These are phyloP conservation scores for Colletotrichum higginsianum DNA, from an alignment of 2,329 filamentous ascomycete genomes.

Conservation along the genomic window DNA sequence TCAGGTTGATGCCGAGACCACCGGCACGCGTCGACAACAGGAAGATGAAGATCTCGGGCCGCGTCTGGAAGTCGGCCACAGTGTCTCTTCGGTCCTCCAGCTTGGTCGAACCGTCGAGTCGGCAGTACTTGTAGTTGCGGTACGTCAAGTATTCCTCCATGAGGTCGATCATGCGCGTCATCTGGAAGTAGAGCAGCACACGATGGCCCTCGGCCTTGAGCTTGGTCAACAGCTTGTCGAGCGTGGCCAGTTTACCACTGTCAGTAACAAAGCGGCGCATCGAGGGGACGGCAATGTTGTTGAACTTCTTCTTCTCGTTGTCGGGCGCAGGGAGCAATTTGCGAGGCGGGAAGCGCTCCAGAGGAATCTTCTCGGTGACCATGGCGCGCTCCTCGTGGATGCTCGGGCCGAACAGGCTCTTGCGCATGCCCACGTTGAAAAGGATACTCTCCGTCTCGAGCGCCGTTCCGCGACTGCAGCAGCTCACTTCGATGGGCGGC, in stretches of 20 bases:
- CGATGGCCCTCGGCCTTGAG: slow-evolving; percentile 95
- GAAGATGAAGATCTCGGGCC: slow-evolving; percentile 97
- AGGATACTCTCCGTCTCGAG: slow-evolving; percentile 80
- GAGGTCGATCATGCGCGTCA: slow-evolving; percentile 99
- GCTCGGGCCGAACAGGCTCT: slow-evolving; percentile 78
- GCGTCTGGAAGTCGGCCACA: slow-evolving; percentile 95
- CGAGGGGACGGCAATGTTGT: slow-evolving; percentile 91
- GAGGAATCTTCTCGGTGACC: slow-evolving; percentile 79
- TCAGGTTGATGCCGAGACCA: slow-evolving; percentile 98
- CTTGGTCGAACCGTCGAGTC: slow-evolving; percentile 96
- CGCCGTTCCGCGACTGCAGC: slow-evolving; percentile 75
- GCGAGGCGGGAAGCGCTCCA: slow-evolving; percentile 73
- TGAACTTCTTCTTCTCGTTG: slow-evolving; percentile 87
- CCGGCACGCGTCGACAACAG: slow-evolving; percentile 94
- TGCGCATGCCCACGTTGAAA: slow-evolving; percentile 85
- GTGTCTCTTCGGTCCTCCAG: slow-evolving; percentile 97
- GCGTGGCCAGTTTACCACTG: slow-evolving; percentile 93
- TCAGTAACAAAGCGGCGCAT: slow-evolving; percentile 99
- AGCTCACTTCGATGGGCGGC: slow-evolving; percentile 86
- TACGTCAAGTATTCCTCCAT: slow-evolving; percentile 99
- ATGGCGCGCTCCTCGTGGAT: slow-evolving; percentile 79
- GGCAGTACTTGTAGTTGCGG: slow-evolving; percentile 98
- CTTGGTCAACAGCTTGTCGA: slow-evolving; percentile 88
- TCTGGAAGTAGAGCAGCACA: slow-evolving; percentile 98
- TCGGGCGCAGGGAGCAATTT: slow-evolving; percentile 83